phyloP scores from a whole-genome alignment of 1,139 yeast species.

The Pichia sp. region DNA sequence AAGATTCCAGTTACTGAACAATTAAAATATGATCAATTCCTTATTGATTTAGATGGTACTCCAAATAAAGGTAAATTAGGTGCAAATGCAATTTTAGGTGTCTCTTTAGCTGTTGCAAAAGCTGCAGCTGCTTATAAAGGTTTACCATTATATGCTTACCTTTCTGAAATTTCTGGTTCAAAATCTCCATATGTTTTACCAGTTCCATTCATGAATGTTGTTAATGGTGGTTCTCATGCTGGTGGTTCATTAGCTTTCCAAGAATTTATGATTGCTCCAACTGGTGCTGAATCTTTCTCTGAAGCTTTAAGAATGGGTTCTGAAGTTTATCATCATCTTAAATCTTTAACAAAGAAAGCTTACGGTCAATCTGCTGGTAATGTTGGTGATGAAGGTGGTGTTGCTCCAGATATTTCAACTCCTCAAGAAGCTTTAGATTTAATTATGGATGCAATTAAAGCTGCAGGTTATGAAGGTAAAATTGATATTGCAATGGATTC shows the following conservation, averaged over 20 bases:
- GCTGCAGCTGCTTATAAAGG: conserved; percentile 92
- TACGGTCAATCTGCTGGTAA: conserved; percentile 98
- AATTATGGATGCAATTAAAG: conserved; percentile 76
- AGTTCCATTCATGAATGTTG: conserved; percentile 95
- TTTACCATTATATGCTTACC: conserved; percentile 81
- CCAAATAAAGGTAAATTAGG: conserved; percentile 91
- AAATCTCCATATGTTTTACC: conserved; percentile 77
- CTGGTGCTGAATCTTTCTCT: conserved; percentile 77
- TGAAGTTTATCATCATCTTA: conserved; percentile 93
- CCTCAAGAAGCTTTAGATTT: conserved; percentile 95
- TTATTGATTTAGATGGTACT: conserved; percentile 79
- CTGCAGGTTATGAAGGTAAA: conserved; percentile 90
- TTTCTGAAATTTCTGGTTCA: conserved; percentile 64
- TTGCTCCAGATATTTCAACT: conserved; percentile 90
- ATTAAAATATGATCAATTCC: conserved; percentile 71
- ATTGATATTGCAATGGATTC: conserved; percentile 88
- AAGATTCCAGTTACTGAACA: conserved; percentile 74
- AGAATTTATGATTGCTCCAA: conserved; percentile 97
- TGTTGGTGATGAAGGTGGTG: conserved; percentile 99
- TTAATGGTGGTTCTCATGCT: conserved; percentile 99
- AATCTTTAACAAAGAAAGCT: conserved; percentile 81
- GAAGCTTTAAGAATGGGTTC: conserved; percentile 95
- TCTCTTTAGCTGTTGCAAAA: conserved; percentile 86
- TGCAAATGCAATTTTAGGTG: conserved; percentile 95
- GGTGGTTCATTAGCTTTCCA: conserved; percentile 98